Evolutionary conservation across 225 moss, liverwort and hornwort genomes (phyloP), one percentile per base, ranked within the genome.

Genomic region (Anthoceros angustus): DNA sequence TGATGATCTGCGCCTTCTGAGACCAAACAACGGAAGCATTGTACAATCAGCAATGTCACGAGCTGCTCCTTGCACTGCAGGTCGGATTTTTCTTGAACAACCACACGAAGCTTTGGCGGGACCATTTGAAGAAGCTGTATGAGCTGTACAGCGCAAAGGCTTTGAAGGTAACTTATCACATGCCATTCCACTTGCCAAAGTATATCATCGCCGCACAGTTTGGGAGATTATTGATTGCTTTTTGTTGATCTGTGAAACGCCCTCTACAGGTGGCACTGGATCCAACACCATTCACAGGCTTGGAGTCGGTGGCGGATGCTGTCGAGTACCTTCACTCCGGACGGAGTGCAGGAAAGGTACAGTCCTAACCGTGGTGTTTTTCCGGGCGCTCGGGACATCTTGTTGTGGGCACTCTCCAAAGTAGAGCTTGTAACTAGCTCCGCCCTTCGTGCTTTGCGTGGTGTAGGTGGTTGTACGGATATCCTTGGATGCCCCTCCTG

Each of bases 291-390:
- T 98, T 98, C 70, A 39, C 81, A 68, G 95, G 95, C 64, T 60
- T 91, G 8, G 75, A 91, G 49, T 85, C 95, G 4, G 82, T 86
- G 41, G 74, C 73, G 2, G 86, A 87, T 75, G 98, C 98, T 42
- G 92, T 98, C 73, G 92, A 98, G 70, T 72, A 87, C 69, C 82
- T 98, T 42, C 92, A 98, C 62, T 87, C 92, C 0, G 98, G 89
- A 9, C 85, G 78, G 39, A 98, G 92, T 73, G 26, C 89, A 46
- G 98, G 98, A 69, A 98, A 98, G 92, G 98, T 98, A n/a, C n/a
- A 74, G 23, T 7, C 64, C 23, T 39, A 25, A 55, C 21, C 2
- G 21, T 21, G 21, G 21, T 55, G 21, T 16, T 55, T 55, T 21
- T 5, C 21, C 16, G 16, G 18, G 3, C 18, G 50, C 50, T 55